Evolutionary conservation across 495 filamentous ascomycete genomes (phyloP).

Genomic region (Baudoinia panamericana): DNA sequence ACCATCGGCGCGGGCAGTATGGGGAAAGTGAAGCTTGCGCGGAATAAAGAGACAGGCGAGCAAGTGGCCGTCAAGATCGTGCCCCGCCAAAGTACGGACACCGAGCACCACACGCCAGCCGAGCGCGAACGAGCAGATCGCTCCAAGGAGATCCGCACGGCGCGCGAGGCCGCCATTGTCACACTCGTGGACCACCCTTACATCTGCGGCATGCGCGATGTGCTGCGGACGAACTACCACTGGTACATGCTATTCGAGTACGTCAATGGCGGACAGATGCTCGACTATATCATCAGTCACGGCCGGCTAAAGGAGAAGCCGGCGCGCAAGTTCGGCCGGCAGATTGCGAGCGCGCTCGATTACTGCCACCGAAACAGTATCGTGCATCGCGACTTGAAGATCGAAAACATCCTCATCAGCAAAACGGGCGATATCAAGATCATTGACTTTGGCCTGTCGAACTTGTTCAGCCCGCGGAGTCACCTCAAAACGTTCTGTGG

Average conservation of each 20-base stretch:
- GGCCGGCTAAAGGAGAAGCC: slow-evolving; percentile 97
- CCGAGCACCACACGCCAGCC: slow-evolving; percentile 60
- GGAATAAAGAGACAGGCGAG: slow-evolving; percentile 61
- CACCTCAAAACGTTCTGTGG: slow-evolving; percentile 96
- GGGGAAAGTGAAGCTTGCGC: slow-evolving; percentile 94
- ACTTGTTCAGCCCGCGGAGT: slow-evolving; percentile 77
- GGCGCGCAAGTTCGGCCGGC: slow-evolving; percentile 90
- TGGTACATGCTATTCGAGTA: slow-evolving; percentile 99
- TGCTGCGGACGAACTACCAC: slow-evolving; percentile 88
- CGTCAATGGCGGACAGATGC: slow-evolving; percentile 98
- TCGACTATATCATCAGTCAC: slow-evolving; percentile 99
- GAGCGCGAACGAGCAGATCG: slow-evolving; percentile 81
- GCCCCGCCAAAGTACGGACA: slow-evolving; percentile 70
- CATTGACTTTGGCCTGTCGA: slow-evolving; percentile 97
- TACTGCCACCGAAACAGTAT: slow-evolving; percentile 99
- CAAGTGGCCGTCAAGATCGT: slow-evolving; percentile 88
- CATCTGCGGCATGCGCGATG: slow-evolving; percentile 92
- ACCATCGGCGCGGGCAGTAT: slow-evolving; percentile 97
- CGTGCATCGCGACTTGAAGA: slow-evolving; percentile 94
- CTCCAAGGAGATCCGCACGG: slow-evolving; percentile 93
- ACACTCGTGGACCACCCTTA: slow-evolving; percentile 90
- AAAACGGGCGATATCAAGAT: slow-evolving; percentile 99
- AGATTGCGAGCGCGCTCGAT: slow-evolving; percentile 96
- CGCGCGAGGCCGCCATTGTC: slow-evolving; percentile 92
- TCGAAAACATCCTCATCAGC: slow-evolving; percentile 98